Percentiles rank a stretch among this genome's conserved stretches.
phyloP scores from a whole-genome alignment of 108 stramenopile genomes.

The Cyclotella kingstonii region DNA sequence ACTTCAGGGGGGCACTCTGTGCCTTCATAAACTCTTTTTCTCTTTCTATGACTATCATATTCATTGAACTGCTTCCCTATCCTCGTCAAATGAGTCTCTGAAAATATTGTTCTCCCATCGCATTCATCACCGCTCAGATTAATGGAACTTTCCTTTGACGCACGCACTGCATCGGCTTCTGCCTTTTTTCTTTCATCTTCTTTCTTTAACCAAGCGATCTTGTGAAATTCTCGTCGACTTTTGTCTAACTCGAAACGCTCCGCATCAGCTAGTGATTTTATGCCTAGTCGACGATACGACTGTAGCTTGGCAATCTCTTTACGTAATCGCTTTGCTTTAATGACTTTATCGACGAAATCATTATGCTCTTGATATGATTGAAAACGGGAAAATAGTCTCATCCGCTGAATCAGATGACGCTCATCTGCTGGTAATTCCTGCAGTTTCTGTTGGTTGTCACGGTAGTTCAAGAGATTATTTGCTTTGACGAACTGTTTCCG shows the following conservation, averaged over 20 bases:
- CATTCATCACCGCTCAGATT: background rate
- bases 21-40: background rate
- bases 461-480: constrained; percentile 78
- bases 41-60: constrained; percentile 1
- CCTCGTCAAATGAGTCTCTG: constrained; percentile 32
- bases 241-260: constrained; percentile 87
- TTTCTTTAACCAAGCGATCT: constrained; percentile 55
- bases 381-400: constrained; percentile 91
- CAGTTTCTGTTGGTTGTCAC: constrained; percentile 66
- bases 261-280: constrained; percentile 74
- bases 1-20: background rate
- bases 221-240: constrained; percentile 72
- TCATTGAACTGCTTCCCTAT: constrained; percentile 38
- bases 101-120: constrained; percentile 18
- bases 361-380: constrained; percentile 88
- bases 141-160: constrained; percentile 28
- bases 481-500: constrained; percentile 84
- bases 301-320: constrained; percentile 95
- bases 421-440: constrained; percentile 77
- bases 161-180: constrained; percentile 39
- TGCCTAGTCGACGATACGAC: constrained; percentile 87
- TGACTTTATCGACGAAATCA: constrained; percentile 72
- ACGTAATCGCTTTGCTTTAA: constrained; percentile 80
- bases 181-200: constrained; percentile 52
- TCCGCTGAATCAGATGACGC: constrained; percentile 82